Conservation (phyloP, 2,329 filamentous ascomycete species). For the Passalora sequoiae region DNA sequence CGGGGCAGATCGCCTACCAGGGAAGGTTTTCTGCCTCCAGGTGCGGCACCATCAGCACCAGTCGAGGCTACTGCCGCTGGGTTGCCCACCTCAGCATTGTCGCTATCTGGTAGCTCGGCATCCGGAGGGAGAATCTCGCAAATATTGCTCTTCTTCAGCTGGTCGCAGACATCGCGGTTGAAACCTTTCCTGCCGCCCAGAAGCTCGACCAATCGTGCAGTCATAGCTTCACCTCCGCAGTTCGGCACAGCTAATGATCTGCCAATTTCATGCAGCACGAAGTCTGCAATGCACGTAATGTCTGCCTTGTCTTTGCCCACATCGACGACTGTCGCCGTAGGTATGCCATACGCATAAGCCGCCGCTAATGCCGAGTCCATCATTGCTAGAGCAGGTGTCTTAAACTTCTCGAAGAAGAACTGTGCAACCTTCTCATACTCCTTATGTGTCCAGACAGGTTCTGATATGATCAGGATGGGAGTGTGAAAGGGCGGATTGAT, state of each 20-base stretch:
- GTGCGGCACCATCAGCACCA: conserved; percentile 45
- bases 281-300: conserved; percentile 83
- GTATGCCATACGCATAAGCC: conserved; percentile 72
- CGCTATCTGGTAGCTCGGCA: conserved; percentile 49
- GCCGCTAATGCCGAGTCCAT: conserved; percentile 85
- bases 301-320: conserved; percentile 91
- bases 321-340: conserved; percentile 80
- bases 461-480: conserved; percentile 81
- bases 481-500: conserved; percentile 91
- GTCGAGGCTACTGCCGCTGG: conserved; percentile 55
- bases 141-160: conserved; percentile 59
- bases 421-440: conserved; percentile 84
- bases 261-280: conserved; percentile 64
- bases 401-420: conserved; percentile 96
- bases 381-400: conserved; percentile 83
- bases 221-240: conserved; percentile 86
- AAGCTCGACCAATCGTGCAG: conserved; percentile 63
- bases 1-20: conserved; percentile 44
- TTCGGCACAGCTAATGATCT: conserved; percentile 56
- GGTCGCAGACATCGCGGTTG: conserved; percentile 59
- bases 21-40: conserved; percentile 38
- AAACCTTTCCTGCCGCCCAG: conserved; percentile 54
- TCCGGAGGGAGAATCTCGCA: conserved; percentile 57
- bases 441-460: conserved; percentile 83
- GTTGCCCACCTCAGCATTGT: conserved; percentile 35